Evolutionary conservation across 352 stramenopile species (phyloP).

Genomic region (Phytophthora fragariae): DNA sequence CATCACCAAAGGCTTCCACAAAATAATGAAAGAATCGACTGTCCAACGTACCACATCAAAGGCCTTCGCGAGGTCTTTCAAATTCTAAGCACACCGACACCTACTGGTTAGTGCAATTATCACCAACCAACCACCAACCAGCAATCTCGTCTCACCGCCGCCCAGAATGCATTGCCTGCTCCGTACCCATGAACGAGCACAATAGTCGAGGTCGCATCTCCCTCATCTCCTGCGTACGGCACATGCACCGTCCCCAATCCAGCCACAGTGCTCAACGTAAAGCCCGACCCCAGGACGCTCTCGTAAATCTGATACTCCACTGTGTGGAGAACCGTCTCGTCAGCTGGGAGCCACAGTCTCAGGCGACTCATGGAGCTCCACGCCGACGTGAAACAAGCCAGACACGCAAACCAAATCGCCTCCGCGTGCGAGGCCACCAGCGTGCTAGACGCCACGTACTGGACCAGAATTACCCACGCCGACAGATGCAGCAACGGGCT

Average conservation of each 20-base stretch:
- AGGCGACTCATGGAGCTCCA: constrained; percentile 39
- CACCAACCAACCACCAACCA: background rate
- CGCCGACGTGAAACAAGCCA: constrained; percentile 34
- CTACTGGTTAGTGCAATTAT: background rate
- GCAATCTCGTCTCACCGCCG: constrained; percentile 40
- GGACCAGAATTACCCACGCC: constrained; percentile 20
- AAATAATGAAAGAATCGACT: background rate
- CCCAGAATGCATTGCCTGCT: constrained; percentile 78
- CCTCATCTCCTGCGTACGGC: constrained; percentile 55
- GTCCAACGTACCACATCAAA: constrained; percentile 63
- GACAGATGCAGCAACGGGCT: constrained; percentile 30
- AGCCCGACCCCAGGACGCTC: constrained; percentile 50
- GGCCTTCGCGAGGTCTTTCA: constrained; percentile 62
- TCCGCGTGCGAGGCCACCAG: background rate
- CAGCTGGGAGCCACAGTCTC: constrained; percentile 54
- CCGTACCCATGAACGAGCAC: constrained; percentile 77
- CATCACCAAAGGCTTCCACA: background rate
- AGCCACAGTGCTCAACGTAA: constrained; percentile 50
- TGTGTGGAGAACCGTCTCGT: constrained; percentile 46
- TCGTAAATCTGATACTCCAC: constrained; percentile 68
- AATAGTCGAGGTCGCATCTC: constrained; percentile 40
- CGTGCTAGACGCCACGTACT: constrained; percentile 20
- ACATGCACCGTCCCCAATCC: constrained; percentile 75
- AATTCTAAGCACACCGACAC: constrained; percentile 42
- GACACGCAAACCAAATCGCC: constrained; percentile 14